A percentile compares a stretch with the other conserved stretches of the same genome.
These are phyloP conservation scores for Chlamydomonas eustigma DNA, from an alignment of 139 green algal species.

Conservation along the genomic window DNA sequence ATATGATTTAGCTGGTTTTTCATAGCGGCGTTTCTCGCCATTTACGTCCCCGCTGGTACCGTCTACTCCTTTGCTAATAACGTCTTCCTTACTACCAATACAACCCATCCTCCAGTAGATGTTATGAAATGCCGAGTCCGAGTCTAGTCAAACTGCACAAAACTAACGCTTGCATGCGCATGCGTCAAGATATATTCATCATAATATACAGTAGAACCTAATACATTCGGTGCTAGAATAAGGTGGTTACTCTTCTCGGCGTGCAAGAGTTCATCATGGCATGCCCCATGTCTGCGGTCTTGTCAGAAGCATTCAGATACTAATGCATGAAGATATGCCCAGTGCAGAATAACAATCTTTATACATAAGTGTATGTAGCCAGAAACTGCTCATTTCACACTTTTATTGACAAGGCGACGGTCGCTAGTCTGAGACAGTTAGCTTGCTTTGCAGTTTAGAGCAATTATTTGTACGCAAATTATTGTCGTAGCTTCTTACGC, in stretches of 20 bases:
- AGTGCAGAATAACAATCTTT: too few relatives aligned
- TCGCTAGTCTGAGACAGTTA: too few relatives aligned
- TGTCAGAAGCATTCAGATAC: too few relatives aligned
- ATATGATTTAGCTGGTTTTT: not conserved
- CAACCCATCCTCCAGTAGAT: not conserved
- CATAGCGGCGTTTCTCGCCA: not conserved
- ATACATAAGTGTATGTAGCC: too few relatives aligned
- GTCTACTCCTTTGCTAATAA: not conserved
- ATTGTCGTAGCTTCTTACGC: too few relatives aligned
- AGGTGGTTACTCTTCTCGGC: not conserved
- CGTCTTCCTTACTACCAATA: not conserved
- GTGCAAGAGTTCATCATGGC: not conserved
- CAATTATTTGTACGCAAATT: too few relatives aligned
- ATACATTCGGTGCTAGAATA: not conserved
- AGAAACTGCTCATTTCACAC: too few relatives aligned
- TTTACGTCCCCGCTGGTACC: not conserved
- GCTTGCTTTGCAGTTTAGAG: too few relatives aligned
- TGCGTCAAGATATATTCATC: not conserved
- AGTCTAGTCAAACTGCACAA: not conserved
- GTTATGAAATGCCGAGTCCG: not conserved
- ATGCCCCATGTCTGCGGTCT: too few relatives aligned
- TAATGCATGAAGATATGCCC: too few relatives aligned
- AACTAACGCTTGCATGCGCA: not conserved
- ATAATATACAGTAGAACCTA: not conserved
- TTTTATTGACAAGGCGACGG: too few relatives aligned